Base-by-base conservation (phyloP, 192 early-diverging fungal species). In the Podila clonocystis region DNA sequence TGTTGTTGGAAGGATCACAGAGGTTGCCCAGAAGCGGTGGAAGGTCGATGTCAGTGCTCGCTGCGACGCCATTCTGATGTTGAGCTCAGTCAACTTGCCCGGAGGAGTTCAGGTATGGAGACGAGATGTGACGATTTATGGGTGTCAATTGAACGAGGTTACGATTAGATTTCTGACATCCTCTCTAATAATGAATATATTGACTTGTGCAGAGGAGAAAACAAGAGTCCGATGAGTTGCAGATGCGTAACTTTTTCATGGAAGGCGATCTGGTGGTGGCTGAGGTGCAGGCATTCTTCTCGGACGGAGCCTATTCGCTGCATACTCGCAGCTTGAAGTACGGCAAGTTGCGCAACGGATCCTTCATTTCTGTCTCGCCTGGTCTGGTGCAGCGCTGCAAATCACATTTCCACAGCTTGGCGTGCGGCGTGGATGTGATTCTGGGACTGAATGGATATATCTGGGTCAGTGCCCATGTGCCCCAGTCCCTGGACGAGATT, bases 401-500 rank as follows among this genome's bases (percentile, higher is more conserved):
- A 82, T 94, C 94, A 34, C 98, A 99, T 79, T 99, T 99, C 84
- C 91, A 96, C 65, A 85, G 91, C n/a, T 87, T 98, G 34, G 88
- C 94, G 0, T 97, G 94, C 67, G 95, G 97, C 29, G 93, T 99
- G 34, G 94, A 99, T 82, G 83, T 99, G 12, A 91, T 98, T 41
- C 86, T 99, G 33, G 98, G 98, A 22, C 79, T 99, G 31, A 99
- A 99, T 70, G 98, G 98, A 3, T 97, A 96, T 75, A 94, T 99
- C 62, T 98, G 95, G 95, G 92, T 98, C 28, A 89, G 92, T 85
- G 97, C 97, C 73, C 89, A 85, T 34, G 85, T 74, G 30, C 82
- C 82, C 49, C 83, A 70, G 82, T 85, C 36, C 64, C 89, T 83
- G 82, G 87, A 92, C 28, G 93, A 94, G 49, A 86, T 86, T n/a